Conservation (phyloP, 1,284 basidiomycete genomes). For the Clitocybe nebularis region DNA sequence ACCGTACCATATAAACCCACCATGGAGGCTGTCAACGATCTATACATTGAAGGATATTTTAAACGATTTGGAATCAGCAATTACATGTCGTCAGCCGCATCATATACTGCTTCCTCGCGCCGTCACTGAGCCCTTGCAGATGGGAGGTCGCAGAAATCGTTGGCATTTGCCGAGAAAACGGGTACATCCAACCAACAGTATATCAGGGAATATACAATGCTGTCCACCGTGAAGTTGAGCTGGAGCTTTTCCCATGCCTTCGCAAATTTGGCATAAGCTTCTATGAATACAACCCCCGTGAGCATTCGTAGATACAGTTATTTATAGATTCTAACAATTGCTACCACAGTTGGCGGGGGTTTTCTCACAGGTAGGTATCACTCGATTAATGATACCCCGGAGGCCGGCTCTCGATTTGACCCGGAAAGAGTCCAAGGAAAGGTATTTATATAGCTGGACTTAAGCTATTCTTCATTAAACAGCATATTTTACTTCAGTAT, state of each 20-base stretch:
- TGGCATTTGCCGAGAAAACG: conserved; percentile 48
- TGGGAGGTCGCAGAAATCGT: conserved; percentile 67
- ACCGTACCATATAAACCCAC: conserved; percentile 48
- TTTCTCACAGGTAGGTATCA: conserved; percentile 39
- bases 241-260: conserved; percentile 61
- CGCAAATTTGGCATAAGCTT: conserved; percentile 60
- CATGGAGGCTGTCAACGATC: conserved; percentile 39
- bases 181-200: conserved; percentile 58
- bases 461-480: not conserved
- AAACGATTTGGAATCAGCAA: conserved; percentile 35
- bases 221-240: conserved; percentile 47
- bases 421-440: conserved; percentile 28
- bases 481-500: conserved; percentile 16
- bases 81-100: conserved; percentile 27
- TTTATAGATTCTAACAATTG: not conserved
- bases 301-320: conserved; percentile 1
- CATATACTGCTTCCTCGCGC: not conserved
- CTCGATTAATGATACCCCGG: conserved; percentile 26
- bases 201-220: conserved; percentile 69
- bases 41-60: conserved; percentile 39
- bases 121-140: conserved; percentile 7
- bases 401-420: conserved; percentile 43
- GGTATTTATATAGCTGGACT: conserved; percentile 13
- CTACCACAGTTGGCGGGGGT: conserved; percentile 40
- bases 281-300: conserved; percentile 52